Conservation (phyloP, 2,329 filamentous ascomycete species). For the Metarhizium sp. region DNA sequence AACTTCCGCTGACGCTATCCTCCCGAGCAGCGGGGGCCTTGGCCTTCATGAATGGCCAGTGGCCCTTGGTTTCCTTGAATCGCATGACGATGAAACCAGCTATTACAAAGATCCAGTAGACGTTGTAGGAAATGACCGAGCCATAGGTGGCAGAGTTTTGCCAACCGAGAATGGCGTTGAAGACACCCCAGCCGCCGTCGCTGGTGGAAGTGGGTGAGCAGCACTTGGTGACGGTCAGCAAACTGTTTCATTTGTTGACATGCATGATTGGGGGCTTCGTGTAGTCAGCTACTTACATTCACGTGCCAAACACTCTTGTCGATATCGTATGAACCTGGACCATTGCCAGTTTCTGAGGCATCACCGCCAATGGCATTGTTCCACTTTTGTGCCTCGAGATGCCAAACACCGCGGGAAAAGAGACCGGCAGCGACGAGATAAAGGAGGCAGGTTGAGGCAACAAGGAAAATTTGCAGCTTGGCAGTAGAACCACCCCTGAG, state of each 20-base stretch:
- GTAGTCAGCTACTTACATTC: slow-evolving; percentile 44
- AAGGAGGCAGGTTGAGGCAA: slow-evolving; percentile 70
- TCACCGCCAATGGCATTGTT: slow-evolving; percentile 52
- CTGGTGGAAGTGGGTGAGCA: slow-evolving; percentile 63
- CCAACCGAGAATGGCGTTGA: slow-evolving; percentile 83
- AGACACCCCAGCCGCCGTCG: slow-evolving; percentile 75
- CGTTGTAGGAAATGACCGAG: slow-evolving; percentile 76
- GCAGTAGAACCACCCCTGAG: slow-evolving; percentile 31
- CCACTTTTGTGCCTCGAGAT: slow-evolving; percentile 62
- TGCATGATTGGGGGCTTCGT: neutral
- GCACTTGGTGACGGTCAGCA: slow-evolving; percentile 42
- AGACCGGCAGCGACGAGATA: slow-evolving; percentile 79
- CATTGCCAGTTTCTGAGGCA: slow-evolving; percentile 38
- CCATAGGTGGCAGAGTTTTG: slow-evolving; percentile 82
- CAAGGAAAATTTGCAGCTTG: slow-evolving; percentile 62
- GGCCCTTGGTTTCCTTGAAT: slow-evolving; percentile 52
- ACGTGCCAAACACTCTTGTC: slow-evolving; percentile 73
- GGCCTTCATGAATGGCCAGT: slow-evolving; percentile 34
- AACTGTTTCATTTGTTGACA: neutral
- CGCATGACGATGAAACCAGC: slow-evolving; percentile 57
- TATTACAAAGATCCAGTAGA: slow-evolving; percentile 77
- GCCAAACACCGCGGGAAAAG: slow-evolving; percentile 70
- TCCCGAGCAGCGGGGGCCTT: slow-evolving; percentile 15
- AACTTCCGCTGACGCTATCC: slow-evolving; percentile 13
- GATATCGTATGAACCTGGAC: slow-evolving; percentile 73